A percentile compares a stretch with the other conserved stretches of the same genome.
phyloP scores from a whole-genome alignment of 768 basidiomycete genomes.

The Roridomyces roridus region DNA sequence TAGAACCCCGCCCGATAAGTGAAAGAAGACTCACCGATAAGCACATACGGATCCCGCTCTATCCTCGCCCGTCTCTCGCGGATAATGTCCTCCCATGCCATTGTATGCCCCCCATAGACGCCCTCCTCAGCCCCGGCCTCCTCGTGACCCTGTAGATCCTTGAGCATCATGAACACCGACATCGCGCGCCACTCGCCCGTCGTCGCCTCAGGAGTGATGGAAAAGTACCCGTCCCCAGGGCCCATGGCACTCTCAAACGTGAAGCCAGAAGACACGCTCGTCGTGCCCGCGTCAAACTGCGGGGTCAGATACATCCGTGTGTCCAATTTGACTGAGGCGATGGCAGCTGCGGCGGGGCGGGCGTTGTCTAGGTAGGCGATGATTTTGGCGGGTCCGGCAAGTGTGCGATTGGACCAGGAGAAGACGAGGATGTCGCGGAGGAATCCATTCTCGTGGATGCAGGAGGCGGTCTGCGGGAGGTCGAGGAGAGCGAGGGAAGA shows the following conservation, averaged over 20 bases:
- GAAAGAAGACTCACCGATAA: constrained; percentile 20
- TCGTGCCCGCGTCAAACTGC: not conserved
- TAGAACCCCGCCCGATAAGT: not conserved
- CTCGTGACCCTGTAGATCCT: constrained; percentile 29
- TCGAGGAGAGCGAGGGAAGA: not conserved
- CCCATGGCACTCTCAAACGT: constrained; percentile 23
- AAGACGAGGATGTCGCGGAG: constrained; percentile 27
- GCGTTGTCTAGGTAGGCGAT: constrained; percentile 9
- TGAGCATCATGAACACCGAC: too few species aligned
- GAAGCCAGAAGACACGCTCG: constrained; percentile 20
- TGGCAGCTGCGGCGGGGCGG: not conserved
- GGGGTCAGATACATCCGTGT: not conserved
- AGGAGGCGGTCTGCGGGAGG: not conserved
- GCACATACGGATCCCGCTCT: constrained; percentile 26
- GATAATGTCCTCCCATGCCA: constrained; percentile 22
- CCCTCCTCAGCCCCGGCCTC: constrained; percentile 18
- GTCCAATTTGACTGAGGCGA: not conserved
- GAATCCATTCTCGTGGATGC: constrained; percentile 2
- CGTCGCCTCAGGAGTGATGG: constrained; percentile 2
- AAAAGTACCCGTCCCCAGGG: constrained; percentile 20
- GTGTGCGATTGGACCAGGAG: constrained; percentile 22
- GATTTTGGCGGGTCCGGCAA: constrained; percentile 22
- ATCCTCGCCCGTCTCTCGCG: constrained; percentile 20
- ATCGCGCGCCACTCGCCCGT: constrained; percentile 20
- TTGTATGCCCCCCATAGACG: constrained; percentile 20